Evolutionary conservation across 2,329 filamentous ascomycete species (phyloP), one percentile per base, ranked within the genome.

Genomic region (Pezicula radicicola): DNA sequence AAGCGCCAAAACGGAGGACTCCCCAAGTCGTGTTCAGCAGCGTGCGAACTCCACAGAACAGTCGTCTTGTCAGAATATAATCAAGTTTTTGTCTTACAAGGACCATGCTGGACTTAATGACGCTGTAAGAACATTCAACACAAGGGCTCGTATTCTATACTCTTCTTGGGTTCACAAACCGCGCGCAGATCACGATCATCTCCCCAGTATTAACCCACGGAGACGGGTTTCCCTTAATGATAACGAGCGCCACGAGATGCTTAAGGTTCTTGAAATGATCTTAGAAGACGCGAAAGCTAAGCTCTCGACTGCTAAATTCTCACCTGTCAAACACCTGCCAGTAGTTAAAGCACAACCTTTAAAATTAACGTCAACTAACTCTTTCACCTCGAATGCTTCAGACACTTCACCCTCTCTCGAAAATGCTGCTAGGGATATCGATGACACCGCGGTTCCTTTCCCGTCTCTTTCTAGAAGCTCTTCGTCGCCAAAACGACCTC

Each of bases 81-180:
- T 58, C 13, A 49, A 21, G n/a, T 27, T 46, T 30, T 47, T 58
- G 1, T 27, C 27, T 13, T 56, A n/a, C 46, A 53, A 51, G 28
- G 39, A 50, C 3, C 27, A 21, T 3, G 25, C 3, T 12, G 30
- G 30, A 12, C 30, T 46, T 4, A 13, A 45, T 10, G 18, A 28
- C 5, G 28, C 46, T 16, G 12, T 52, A 8, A 45, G 25, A 21
- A 13, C 36, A 8, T 58, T 56, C 27, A 25, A 36, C n/a, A 18
- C 33, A 18, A 9, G 33, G 35, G 56, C 53, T 2, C 10, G 35
- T 10, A 15, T 7, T 0, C 12, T 48, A n/a, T 51, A 41, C 12
- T 43, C 28, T n/a, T 44, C 46, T 5, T 57, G 56, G 56, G 41
- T 52, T 10, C 10, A 25, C 13, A 55, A 58, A 28, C 52, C 52